Percentiles rank a stretch among this genome's conserved stretches.
phyloP scores from a whole-genome alignment of 192 early-diverging fungal genomes.

The Diversispora eburnea region DNA sequence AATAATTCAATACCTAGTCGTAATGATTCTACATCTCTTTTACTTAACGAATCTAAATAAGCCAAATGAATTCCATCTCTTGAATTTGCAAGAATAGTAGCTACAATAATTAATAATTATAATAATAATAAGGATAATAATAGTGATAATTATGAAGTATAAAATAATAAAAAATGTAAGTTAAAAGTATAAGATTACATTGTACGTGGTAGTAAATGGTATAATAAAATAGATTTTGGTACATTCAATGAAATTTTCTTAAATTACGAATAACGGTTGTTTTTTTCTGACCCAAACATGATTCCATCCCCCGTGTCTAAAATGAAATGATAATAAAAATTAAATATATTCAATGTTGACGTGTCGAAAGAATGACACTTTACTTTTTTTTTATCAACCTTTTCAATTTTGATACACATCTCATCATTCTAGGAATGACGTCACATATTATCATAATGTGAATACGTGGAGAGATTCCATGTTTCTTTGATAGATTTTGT shows the following conservation, averaged over 20 bases:
- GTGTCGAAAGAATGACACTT: background rate
- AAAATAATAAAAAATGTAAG: too few species aligned
- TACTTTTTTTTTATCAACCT: background rate
- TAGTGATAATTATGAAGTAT: too few species aligned
- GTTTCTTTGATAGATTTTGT: background rate
- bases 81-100: constrained; percentile 5
- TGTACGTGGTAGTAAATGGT: background rate
- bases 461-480: background rate
- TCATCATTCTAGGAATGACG: background rate
- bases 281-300: constrained; percentile 10
- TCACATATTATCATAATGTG: constrained; percentile 11
- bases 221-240: background rate
- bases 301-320: constrained; percentile 12
- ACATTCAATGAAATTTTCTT: constrained; percentile 18
- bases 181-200: too few species aligned
- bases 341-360: background rate
- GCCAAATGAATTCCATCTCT: constrained; percentile 1
- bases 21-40: background rate
- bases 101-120: too few species aligned
- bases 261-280: constrained; percentile 12
- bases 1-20: background rate
- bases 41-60: constrained; percentile 11
- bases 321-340: background rate
- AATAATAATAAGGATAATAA: too few species aligned
- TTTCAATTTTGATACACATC: constrained; percentile 17